Evolutionary conservation across 2,329 filamentous ascomycete genomes (phyloP), one percentile per base, ranked within the genome.

Genomic region (Madurella fahalii): DNA sequence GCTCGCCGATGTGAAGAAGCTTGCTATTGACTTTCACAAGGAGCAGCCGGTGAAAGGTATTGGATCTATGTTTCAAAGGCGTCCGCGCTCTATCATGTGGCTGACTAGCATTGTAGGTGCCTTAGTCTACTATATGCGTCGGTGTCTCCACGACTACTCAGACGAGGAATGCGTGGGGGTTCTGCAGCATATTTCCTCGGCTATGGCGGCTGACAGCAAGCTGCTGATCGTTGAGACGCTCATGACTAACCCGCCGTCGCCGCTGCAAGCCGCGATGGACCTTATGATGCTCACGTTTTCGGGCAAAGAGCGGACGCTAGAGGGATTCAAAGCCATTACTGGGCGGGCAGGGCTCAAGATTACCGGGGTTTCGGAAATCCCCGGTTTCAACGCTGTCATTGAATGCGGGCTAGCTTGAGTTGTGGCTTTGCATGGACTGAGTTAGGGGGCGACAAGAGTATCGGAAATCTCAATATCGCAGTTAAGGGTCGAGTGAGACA

Each of bases 141-240:
- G 68, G 7, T 69, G 68, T 42, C 65, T 74, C 1, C 72, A 74
- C 53, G 68, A 74, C 52, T 74, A 71, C 53, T 58, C 65, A 18
- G 70, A 72, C 49, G 61, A 65, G 1, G 64, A 65, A 13, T 66
- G 63, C 25, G 63, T 67, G 1, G 48, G 60, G 18, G 72, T 73
- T 1, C 61, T 74, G 5, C 49, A 61, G 41, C 64, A 62, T 2
- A 47, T 72, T 4, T 52, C 61, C 2, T 57, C 58, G 4, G 68
- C 70, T 9, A 65, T 72, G 64, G 58, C 58, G 8, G n/a, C 53
- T n/a, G 62, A 66, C 47, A 67, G 62, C 45, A 53, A 57, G 41
- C 54, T 68, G 32, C 46, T 67, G 15, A 62, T 67, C 25, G 54
- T 62, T 12, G 65, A 67, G 52, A 51, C 57, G 37, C 53, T 66